These are phyloP conservation scores for Dactylonectria macrodidyma DNA, from an alignment of 2,329 filamentous ascomycete genomes.

Conservation along the genomic window DNA sequence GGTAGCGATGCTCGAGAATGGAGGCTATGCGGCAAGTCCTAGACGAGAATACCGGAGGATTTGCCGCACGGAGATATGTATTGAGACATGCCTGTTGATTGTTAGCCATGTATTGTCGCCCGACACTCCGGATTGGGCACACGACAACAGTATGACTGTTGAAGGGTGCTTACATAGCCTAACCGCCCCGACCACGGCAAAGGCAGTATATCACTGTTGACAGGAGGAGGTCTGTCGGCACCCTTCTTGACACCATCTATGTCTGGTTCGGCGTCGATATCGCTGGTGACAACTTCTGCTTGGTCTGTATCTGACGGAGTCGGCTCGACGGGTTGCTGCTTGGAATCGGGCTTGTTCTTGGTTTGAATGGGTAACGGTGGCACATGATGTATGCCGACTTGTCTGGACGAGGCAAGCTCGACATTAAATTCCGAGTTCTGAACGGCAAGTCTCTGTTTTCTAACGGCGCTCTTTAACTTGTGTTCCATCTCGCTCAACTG, in stretches of 20 bases:
- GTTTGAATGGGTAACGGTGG: constrained; percentile 14
- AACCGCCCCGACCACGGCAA: constrained; percentile 91
- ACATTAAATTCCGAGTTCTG: constrained; percentile 55
- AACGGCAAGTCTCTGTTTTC: constrained; percentile 63
- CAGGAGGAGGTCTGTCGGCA: constrained; percentile 75
- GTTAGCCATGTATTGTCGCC: constrained; percentile 19
- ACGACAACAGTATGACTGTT: constrained; percentile 22
- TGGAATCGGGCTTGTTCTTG: constrained; percentile 19
- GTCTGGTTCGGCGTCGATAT: constrained; percentile 37
- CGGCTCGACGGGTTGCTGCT: constrained; percentile 33
- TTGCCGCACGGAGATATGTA: constrained; percentile 88
- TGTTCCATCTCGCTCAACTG: constrained; percentile 66
- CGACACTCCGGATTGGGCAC: constrained; percentile 21
- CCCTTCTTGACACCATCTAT: constrained; percentile 53
- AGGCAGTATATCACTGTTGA: constrained; percentile 87
- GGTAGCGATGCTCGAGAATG: constrained; percentile 90
- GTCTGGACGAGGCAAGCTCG: not conserved
- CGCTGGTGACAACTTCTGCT: constrained; percentile 39
- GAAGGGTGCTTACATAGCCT: constrained; percentile 78
- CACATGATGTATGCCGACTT: constrained; percentile 26
- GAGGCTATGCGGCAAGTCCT: constrained; percentile 92
- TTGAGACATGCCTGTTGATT: constrained; percentile 82
- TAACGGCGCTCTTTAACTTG: constrained; percentile 59
- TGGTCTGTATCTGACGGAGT: constrained; percentile 43
- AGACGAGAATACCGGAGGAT: constrained; percentile 89